phyloP scores from a whole-genome alignment of 352 stramenopile species.

The Phytophthora kernoviae region DNA sequence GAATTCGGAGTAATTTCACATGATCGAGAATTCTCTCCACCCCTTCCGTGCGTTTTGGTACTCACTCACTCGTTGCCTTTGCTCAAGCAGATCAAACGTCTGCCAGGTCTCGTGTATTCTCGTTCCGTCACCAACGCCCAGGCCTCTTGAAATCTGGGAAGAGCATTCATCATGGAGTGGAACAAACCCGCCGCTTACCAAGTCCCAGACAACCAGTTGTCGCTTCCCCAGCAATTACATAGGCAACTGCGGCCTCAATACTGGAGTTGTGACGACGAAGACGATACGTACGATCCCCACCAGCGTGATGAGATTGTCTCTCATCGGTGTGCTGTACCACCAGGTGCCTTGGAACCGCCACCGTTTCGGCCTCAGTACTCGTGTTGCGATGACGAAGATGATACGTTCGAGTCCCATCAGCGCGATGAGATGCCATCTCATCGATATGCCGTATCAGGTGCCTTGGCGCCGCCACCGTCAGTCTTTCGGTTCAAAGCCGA shows the following conservation, averaged over 20 bases:
- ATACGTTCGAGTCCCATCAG: constrained; percentile 9
- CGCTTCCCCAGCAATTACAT: constrained; percentile 17
- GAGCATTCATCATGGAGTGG: constrained; percentile 43
- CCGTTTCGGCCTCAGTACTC: constrained; percentile 15
- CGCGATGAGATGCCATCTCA: not conserved
- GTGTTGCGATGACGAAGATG: constrained; percentile 20
- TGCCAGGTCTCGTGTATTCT: constrained; percentile 12
- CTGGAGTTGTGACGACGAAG: constrained; percentile 15
- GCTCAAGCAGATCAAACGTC: not conserved
- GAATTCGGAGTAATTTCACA: constrained; percentile 44
- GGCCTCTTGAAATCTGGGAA: constrained; percentile 40
- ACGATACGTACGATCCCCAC: constrained; percentile 14
- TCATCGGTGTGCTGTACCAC: constrained; percentile 4
- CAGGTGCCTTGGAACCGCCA: not conserved
- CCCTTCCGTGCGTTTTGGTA: constrained; percentile 18
- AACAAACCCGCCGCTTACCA: constrained; percentile 23
- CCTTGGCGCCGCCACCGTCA: constrained; percentile 3
- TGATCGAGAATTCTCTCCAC: constrained; percentile 14
- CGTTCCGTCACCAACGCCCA: constrained; percentile 21
- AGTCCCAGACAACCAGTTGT: constrained; percentile 10
- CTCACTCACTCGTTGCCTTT: constrained; percentile 3
- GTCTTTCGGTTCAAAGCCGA: constrained; percentile 21
- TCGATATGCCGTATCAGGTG: constrained; percentile 1
- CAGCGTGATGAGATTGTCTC: constrained; percentile 1
- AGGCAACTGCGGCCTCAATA: constrained; percentile 10